These are phyloP conservation scores for Wallemia hederae DNA, from an alignment of 1,284 basidiomycete genomes.

Conservation along the genomic window DNA sequence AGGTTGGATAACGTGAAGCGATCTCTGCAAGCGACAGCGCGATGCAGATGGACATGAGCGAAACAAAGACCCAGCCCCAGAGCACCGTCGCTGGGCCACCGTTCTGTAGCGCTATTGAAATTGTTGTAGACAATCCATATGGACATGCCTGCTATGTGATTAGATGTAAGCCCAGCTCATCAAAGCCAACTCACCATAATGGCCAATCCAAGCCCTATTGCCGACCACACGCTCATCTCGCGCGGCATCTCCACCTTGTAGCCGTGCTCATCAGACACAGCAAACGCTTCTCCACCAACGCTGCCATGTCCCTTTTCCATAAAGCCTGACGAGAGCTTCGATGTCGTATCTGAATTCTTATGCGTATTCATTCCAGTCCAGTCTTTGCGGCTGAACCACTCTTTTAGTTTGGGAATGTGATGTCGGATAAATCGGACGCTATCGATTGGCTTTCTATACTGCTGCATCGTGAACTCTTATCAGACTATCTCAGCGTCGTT, in stretches of 20 bases:
- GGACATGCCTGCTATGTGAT: not conserved
- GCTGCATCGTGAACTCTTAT: not conserved
- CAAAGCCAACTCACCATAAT: not conserved
- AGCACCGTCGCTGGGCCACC: not conserved
- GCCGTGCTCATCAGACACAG: not conserved
- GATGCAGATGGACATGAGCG: not conserved
- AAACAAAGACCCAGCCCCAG: not conserved
- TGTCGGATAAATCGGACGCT: no score
- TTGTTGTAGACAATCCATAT: not conserved
- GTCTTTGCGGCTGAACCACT: no score
- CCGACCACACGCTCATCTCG: not conserved
- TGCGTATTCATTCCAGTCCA: not conserved
- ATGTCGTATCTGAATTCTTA: not conserved
- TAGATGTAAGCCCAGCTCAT: not conserved
- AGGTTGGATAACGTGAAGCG: not conserved
- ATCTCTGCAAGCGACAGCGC: not conserved
- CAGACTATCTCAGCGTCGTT: not conserved
- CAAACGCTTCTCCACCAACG: not conserved
- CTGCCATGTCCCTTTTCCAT: not conserved
- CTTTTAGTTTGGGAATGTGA: slow-evolving; percentile 1
- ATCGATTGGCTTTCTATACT: no score
- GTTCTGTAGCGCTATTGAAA: not conserved
- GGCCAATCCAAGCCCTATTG: not conserved
- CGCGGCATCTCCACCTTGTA: not conserved
- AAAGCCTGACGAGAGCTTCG: not conserved